These are phyloP conservation scores for Solanum verrucosum DNA, from an alignment of 257 asterid genomes.

Conservation along the genomic window DNA sequence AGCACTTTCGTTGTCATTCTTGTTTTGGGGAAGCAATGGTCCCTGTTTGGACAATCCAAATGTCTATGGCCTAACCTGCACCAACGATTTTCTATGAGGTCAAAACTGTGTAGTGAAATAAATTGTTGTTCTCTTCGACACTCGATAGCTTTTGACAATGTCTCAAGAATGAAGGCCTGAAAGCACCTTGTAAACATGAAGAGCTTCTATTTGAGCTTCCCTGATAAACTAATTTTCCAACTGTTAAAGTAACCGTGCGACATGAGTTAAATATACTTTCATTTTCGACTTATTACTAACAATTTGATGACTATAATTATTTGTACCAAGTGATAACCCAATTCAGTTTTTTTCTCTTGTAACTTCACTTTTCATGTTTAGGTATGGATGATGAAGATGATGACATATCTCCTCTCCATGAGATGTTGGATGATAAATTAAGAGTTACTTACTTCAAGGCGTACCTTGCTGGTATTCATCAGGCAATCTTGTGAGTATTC, in stretches of 20 bases:
- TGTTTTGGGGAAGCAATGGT: neutral
- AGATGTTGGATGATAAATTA: conserved; percentile 38
- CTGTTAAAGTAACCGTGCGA: neutral
- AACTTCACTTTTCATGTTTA: conserved; percentile 1
- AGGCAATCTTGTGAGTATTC: conserved; percentile 32
- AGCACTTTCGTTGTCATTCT: neutral
- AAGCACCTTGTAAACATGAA: neutral
- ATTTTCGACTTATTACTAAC: neutral
- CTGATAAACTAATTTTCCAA: neutral
- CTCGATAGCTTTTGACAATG: neutral
- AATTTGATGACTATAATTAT: neutral
- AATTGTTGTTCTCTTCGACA: neutral
- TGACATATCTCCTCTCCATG: conserved; percentile 14
- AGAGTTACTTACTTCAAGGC: conserved; percentile 39
- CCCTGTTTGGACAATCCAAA: neutral
- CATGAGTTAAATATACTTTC: neutral
- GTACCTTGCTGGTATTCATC: conserved; percentile 43
- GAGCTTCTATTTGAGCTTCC: neutral
- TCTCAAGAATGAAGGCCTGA: neutral
- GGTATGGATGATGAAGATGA: conserved; percentile 47
- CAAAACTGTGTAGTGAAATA: neutral
- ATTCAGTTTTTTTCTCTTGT: neutral
- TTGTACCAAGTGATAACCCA: neutral
- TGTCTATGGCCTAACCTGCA: neutral
- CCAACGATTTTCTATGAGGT: neutral